A percentile compares a stretch with the other conserved stretches of the same genome.
Evolutionary conservation across 2,329 filamentous ascomycete genomes (phyloP).

Genomic region (Cyphellophora europaea): DNA sequence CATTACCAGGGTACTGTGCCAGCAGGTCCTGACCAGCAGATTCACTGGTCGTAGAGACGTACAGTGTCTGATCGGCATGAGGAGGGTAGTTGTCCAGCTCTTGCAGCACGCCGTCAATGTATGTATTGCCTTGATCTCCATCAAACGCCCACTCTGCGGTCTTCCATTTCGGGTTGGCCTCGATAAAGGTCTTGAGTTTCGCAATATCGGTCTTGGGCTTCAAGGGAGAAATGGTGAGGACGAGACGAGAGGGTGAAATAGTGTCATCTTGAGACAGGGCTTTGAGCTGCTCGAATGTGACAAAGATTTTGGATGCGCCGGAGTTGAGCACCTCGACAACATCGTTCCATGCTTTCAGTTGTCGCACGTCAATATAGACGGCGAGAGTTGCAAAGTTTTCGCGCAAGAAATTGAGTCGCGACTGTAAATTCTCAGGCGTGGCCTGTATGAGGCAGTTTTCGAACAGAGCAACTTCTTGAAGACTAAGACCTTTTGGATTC

Average conservation of each 20-base stretch:
- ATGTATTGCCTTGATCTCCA: slow-evolving; percentile 24
- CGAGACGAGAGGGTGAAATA: slow-evolving; percentile 46
- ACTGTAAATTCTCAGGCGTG: slow-evolving; percentile 37
- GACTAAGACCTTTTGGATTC: slow-evolving; percentile 37
- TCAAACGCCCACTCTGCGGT: slow-evolving; percentile 19
- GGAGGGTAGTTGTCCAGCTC: slow-evolving; percentile 25
- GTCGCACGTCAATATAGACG: slow-evolving; percentile 69
- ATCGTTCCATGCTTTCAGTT: slow-evolving; percentile 59
- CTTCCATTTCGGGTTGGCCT: slow-evolving; percentile 21
- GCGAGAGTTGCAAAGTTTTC: slow-evolving; percentile 46
- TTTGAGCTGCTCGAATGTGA: slow-evolving; percentile 59
- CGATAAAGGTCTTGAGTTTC: slow-evolving; percentile 31
- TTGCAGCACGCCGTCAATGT: slow-evolving; percentile 32
- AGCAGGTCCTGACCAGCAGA: slow-evolving; percentile 15
- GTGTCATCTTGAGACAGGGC: slow-evolving; percentile 42
- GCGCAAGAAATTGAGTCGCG: slow-evolving; percentile 44
- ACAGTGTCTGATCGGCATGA: slow-evolving; percentile 28
- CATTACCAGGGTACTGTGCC: slow-evolving; percentile 23
- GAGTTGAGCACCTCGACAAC: slow-evolving; percentile 73
- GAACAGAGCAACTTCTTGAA: slow-evolving; percentile 48
- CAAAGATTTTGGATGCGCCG: slow-evolving; percentile 78
- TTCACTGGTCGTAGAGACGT: slow-evolving; percentile 20
- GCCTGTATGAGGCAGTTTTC: slow-evolving; percentile 48
- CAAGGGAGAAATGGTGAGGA: slow-evolving; percentile 40
- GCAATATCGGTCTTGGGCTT: slow-evolving; percentile 24